phyloP scores from a whole-genome alignment of 2,329 filamentous ascomycete species.

The Coniella lustricola region DNA sequence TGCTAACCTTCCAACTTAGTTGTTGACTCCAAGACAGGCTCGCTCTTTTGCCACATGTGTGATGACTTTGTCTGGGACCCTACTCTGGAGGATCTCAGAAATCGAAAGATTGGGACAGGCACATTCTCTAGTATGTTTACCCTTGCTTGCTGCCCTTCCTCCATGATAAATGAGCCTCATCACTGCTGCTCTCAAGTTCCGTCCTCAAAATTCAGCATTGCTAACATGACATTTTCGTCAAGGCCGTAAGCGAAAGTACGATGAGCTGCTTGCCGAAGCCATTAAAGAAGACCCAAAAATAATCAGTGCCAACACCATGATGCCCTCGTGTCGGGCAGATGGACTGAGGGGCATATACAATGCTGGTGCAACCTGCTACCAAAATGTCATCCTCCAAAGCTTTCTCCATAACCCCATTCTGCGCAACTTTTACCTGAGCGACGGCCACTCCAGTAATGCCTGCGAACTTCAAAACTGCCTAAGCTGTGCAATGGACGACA shows the following conservation, averaged over 20 bases:
- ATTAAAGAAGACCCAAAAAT: slow-evolving; percentile 68
- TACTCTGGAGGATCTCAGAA: slow-evolving; percentile 66
- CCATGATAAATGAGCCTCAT: background rate
- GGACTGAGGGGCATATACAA: slow-evolving; percentile 92
- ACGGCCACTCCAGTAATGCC: slow-evolving; percentile 74
- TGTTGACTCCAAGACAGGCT: slow-evolving; percentile 69
- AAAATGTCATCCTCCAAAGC: slow-evolving; percentile 91
- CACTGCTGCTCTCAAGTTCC: too few species aligned
- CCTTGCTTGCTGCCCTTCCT: background rate
- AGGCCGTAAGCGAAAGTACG: slow-evolving; percentile 69
- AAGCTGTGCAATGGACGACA: slow-evolving; percentile 65
- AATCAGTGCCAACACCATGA: slow-evolving; percentile 69
- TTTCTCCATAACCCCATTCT: slow-evolving; percentile 91
- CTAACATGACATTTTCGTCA: slow-evolving; percentile 13
- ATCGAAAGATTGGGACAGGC: slow-evolving; percentile 62
- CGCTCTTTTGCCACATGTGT: slow-evolving; percentile 74
- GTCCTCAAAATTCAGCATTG: background rate
- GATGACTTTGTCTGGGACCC: slow-evolving; percentile 79
- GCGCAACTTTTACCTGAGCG: slow-evolving; percentile 84
- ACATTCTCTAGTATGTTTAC: slow-evolving; percentile 51
- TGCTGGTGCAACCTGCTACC: slow-evolving; percentile 97
- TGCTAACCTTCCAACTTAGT: slow-evolving; percentile 42
- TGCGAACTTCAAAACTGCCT: slow-evolving; percentile 60
- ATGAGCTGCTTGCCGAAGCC: slow-evolving; percentile 60
- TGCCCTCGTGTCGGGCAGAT: slow-evolving; percentile 75